Conservation (phyloP, 768 basidiomycete species). For the Panaeolus papilionaceus region DNA sequence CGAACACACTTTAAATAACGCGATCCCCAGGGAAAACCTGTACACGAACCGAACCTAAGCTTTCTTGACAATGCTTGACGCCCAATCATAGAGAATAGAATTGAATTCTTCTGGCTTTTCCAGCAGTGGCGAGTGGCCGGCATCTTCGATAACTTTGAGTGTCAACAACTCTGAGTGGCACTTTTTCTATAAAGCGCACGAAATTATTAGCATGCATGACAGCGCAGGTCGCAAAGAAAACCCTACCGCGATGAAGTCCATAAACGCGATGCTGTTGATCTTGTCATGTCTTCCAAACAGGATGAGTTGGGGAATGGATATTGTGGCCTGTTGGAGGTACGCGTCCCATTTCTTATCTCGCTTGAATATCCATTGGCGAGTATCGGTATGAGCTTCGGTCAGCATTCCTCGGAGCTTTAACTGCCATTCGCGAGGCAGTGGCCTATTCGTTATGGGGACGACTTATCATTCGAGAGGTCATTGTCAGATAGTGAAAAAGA, state of each 20-base stretch:
- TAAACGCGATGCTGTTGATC: slow-evolving; percentile 18
- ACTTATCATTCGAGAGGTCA: no score
- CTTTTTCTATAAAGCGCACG: background rate
- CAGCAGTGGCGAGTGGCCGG: slow-evolving; percentile 13
- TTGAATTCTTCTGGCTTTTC: slow-evolving; percentile 19
- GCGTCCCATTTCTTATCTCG: slow-evolving; percentile 18
- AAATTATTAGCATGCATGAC: background rate
- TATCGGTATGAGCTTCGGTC: slow-evolving; percentile 15
- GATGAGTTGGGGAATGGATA: slow-evolving; percentile 16
- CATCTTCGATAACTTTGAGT: slow-evolving; percentile 15
- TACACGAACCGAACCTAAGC: background rate
- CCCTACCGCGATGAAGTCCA: slow-evolving; percentile 17
- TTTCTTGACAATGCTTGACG: background rate
- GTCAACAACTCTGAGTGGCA: slow-evolving; percentile 14
- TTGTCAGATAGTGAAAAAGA: no score
- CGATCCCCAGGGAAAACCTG: no score
- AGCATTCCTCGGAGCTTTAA: slow-evolving; percentile 17
- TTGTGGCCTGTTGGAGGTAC: slow-evolving; percentile 17
- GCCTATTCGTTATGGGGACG: background rate
- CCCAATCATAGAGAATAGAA: slow-evolving; percentile 15
- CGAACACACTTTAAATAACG: background rate
- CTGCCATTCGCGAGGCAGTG: slow-evolving; percentile 14
- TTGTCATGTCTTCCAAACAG: slow-evolving; percentile 17
- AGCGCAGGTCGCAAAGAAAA: background rate
- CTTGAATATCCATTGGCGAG: slow-evolving; percentile 19